A percentile compares a stretch with the other conserved stretches of the same genome.
These are phyloP conservation scores for Pyrenula massariospora DNA, from an alignment of 495 filamentous ascomycete genomes.

Conservation along the genomic window DNA sequence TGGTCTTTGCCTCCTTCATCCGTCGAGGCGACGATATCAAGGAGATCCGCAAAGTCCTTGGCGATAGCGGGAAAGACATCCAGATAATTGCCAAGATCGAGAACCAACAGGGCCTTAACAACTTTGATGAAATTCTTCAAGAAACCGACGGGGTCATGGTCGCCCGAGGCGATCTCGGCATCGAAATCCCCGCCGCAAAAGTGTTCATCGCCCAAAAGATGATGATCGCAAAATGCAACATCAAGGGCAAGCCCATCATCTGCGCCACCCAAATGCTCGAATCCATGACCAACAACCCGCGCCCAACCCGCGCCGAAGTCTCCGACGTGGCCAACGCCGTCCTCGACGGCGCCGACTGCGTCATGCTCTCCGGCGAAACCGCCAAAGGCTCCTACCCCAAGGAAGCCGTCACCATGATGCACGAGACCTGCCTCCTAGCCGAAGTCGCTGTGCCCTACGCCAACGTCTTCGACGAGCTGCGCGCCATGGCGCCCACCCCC, in stretches of 20 bases:
- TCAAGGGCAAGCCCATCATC: conserved; percentile 96
- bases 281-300: conserved; percentile 99
- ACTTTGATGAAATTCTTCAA: conserved; percentile 93
- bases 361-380: conserved; percentile 98
- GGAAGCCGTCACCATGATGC: conserved; percentile 94
- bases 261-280: conserved; percentile 91
- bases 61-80: conserved; percentile 86
- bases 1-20: conserved; percentile 98
- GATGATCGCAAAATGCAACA: conserved; percentile 99
- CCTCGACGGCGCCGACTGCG: conserved; percentile 94
- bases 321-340: conserved; percentile 98
- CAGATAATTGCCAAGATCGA: conserved; percentile 99
- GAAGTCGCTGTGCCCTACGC: conserved; percentile 96
- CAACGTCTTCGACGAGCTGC: conserved; percentile 90
- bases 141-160: conserved; percentile 99
- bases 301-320: conserved; percentile 94
- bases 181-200: conserved; percentile 95
- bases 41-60: conserved; percentile 81
- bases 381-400: conserved; percentile 93
- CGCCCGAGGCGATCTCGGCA: conserved; percentile 95
- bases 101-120: conserved; percentile 98
- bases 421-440: conserved; percentile 88
- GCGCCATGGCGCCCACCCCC: conserved; percentile 66
- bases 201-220: conserved; percentile 99
- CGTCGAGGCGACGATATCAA: conserved; percentile 83